These are phyloP conservation scores for Pelagophyceae sp. DNA, from an alignment of 352 stramenopile genomes.

Conservation along the genomic window DNA sequence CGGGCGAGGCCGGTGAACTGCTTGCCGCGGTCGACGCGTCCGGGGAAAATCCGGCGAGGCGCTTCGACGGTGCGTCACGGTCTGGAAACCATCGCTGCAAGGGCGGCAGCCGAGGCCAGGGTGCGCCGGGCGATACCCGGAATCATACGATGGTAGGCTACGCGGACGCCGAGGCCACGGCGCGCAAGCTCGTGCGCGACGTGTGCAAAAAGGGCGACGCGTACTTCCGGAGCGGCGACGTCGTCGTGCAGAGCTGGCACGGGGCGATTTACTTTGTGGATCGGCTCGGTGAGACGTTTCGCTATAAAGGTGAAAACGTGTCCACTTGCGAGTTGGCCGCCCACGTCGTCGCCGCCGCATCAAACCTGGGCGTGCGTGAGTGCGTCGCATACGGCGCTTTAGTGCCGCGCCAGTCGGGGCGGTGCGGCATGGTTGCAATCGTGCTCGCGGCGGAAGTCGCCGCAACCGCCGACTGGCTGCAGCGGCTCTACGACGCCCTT, in stretches of 20 bases:
- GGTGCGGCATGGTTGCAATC: background rate
- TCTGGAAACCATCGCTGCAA: too few relatives aligned
- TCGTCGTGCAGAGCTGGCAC: conserved; percentile 64
- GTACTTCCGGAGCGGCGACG: conserved; percentile 77
- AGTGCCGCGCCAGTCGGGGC: background rate
- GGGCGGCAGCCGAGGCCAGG: too few relatives aligned
- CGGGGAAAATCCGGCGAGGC: conserved; percentile 20
- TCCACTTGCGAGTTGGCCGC: conserved; percentile 73
- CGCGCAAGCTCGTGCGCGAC: conserved; percentile 71
- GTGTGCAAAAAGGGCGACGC: conserved; percentile 60
- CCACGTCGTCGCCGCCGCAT: conserved; percentile 37
- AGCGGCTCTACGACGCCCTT: background rate
- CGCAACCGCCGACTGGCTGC: background rate
- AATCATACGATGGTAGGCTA: too few relatives aligned
- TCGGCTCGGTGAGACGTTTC: conserved; percentile 78
- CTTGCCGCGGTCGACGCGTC: conserved; percentile 58
- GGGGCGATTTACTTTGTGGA: conserved; percentile 76
- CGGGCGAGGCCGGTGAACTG: conserved; percentile 60
- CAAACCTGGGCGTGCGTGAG: conserved; percentile 16
- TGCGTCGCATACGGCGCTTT: conserved; percentile 19
- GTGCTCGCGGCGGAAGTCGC: background rate
- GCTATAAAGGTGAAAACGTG: conserved; percentile 85
- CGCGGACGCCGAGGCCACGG: conserved; percentile 61
- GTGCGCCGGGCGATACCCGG: too few relatives aligned
- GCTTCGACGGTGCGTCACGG: too few relatives aligned